Conservation (phyloP, 352 stramenopile genomes). For the Pythium sukuiense region DNA sequence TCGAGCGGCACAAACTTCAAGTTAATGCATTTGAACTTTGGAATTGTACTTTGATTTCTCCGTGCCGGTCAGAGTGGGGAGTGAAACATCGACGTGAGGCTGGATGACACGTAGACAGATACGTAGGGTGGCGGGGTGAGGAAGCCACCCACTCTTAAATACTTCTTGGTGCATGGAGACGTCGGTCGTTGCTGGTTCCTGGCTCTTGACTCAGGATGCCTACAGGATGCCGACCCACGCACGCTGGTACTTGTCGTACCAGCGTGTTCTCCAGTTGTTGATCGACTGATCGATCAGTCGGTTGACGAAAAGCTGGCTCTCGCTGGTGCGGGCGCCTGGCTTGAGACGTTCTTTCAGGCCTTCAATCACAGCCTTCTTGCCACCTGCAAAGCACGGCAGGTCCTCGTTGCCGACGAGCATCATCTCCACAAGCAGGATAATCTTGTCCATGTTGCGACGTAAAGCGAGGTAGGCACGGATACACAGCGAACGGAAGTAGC, state of each 20-base stretch:
- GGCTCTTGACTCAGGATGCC: neutral
- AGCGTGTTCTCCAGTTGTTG: slow-evolving; percentile 89
- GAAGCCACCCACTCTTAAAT: neutral
- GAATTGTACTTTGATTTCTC: neutral
- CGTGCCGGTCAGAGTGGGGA: too few relatives aligned
- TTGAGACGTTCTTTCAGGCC: slow-evolving; percentile 76
- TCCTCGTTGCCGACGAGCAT: slow-evolving; percentile 89
- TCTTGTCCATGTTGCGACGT: slow-evolving; percentile 93
- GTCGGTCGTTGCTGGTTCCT: neutral
- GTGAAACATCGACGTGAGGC: neutral
- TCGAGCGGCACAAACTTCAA: slow-evolving; percentile 2
- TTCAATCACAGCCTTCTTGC: slow-evolving; percentile 73
- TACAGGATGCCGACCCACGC: slow-evolving; percentile 86
- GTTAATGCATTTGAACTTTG: slow-evolving; percentile 6
- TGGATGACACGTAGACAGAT: neutral
- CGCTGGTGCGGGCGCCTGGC: slow-evolving; percentile 73
- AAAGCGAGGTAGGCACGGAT: slow-evolving; percentile 94
- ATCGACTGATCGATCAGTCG: slow-evolving; percentile 86
- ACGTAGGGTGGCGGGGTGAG: neutral
- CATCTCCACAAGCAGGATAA: slow-evolving; percentile 96
- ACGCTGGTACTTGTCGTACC: slow-evolving; percentile 92
- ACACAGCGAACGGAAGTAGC: slow-evolving; percentile 95
- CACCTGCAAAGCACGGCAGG: slow-evolving; percentile 85
- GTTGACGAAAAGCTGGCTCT: slow-evolving; percentile 83
- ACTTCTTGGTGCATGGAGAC: neutral